Conservation (phyloP, 176 grass and related monocot species). For the Eragrostis nindensis region DNA sequence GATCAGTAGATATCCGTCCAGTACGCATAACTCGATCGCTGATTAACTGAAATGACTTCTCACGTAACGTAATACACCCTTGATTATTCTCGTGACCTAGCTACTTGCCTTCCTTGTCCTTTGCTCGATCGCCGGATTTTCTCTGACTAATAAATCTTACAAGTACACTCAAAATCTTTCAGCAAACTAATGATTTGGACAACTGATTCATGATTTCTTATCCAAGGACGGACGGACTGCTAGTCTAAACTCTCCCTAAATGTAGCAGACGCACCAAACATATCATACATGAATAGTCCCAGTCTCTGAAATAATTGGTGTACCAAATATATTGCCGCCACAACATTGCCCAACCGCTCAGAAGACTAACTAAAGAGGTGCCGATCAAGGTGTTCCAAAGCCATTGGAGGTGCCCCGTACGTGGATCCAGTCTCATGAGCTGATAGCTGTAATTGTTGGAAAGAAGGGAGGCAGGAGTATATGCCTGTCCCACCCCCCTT, state of each 20-base stretch:
- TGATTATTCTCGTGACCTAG: slow-evolving; percentile 12
- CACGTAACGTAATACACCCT: background rate
- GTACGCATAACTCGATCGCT: background rate
- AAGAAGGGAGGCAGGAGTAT: background rate
- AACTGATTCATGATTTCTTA: background rate
- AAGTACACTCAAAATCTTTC: background rate
- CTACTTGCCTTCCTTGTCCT: background rate
- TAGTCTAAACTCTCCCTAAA: background rate
- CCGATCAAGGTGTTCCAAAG: background rate
- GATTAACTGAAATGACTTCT: background rate
- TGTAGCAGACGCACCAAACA: background rate
- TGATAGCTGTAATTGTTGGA: background rate
- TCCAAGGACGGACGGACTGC: background rate
- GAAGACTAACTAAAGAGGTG: no score
- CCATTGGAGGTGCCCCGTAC: background rate
- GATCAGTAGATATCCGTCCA: background rate
- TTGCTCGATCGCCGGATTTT: background rate
- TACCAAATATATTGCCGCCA: background rate
- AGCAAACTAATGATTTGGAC: background rate
- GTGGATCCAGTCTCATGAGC: background rate
- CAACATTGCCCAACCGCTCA: background rate
- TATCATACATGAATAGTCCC: background rate
- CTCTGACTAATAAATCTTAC: background rate
- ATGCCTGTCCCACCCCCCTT: background rate
- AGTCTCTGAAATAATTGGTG: background rate